Evolutionary conservation across 176 grass and related monocot species (phyloP), one percentile per base, ranked within the genome.

Genomic region (Tillandsia leiboldiana): DNA sequence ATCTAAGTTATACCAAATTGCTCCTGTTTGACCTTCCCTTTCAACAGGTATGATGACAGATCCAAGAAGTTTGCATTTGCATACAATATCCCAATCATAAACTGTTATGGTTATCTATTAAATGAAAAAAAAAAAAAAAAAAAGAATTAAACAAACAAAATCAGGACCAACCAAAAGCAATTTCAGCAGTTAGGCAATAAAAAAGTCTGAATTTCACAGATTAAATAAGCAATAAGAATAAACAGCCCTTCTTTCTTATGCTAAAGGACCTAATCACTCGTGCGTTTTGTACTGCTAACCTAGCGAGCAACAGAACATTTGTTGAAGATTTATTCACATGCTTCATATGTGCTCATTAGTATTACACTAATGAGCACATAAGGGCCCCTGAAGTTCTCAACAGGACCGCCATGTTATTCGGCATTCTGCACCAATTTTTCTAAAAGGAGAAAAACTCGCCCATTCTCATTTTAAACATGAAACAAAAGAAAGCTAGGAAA

Each of bases 1-100:
- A 74, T 97, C 94, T 15, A 97, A 88, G 27, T 85, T 86, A 56
- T 90, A 91, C 89, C 94, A 97, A 68, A 70, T 74, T 26, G 86
- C 89, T 48, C 72, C 89, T 1, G 61, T 86, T 77, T 85, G 53
- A 11, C 88, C 87, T 86, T 92, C 77, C 51, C 75, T 69, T 18
- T 82, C 76, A 70, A 97, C 70, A 15, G 72, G 74, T 75, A 93
- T 54, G 70, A 77, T 82, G 72, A 83, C 82, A 72, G 89, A 87
- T 53, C 94, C 94, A 64, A 92, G 81, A 61, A 92, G 72, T 85
- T 89, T 87, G 75, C 77, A 85, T 90, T 97, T 87, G 72, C 94
- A 85, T 77, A 71, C 29, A 24, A 51, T 83, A 77, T 97, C 89
- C 94, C 94, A 97, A 64, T 90, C 89, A 70, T 97, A 92, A 69